phyloP scores from a whole-genome alignment of 2,329 filamentous ascomycete species.

The Aspergillus japonicus region DNA sequence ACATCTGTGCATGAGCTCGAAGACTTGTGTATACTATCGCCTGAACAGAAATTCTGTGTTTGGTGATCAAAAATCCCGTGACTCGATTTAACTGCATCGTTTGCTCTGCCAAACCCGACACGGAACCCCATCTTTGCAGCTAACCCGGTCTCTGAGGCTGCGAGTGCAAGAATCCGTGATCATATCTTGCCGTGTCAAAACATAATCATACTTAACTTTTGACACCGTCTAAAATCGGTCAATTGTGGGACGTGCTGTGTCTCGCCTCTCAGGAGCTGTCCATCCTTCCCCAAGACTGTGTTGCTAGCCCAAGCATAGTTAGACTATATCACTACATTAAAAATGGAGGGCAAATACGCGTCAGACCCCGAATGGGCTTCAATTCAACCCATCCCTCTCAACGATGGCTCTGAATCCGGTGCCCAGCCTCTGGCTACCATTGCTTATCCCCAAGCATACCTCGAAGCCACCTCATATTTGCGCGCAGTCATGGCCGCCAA shows the following conservation, averaged over 20 bases:
- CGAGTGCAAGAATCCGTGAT: neutral
- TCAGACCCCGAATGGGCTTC: constrained; percentile 79
- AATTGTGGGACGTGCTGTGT: neutral
- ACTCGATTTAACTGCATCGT: neutral
- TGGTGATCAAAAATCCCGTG: neutral
- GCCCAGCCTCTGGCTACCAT: constrained; percentile 79
- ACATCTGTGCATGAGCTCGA: too few relatives aligned
- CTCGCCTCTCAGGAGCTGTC: neutral
- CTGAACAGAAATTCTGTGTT: neutral
- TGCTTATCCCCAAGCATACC: constrained; percentile 84
- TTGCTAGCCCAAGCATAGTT: neutral
- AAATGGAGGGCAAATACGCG: constrained; percentile 50
- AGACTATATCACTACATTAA: constrained; percentile 6
- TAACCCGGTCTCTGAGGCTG: neutral
- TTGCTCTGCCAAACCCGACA: neutral
- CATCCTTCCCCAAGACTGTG: neutral
- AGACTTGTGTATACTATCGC: too few relatives aligned
- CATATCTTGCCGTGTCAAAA: neutral
- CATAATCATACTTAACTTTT: neutral
- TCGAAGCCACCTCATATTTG: constrained; percentile 89
- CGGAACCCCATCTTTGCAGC: neutral
- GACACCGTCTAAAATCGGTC: neutral
- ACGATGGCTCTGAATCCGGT: constrained; percentile 64
- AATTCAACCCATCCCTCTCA: constrained; percentile 75
- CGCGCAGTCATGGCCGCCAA: constrained; percentile 88